Conservation (phyloP, 73 alveolate species). For the Paramecium sonneborni region DNA sequence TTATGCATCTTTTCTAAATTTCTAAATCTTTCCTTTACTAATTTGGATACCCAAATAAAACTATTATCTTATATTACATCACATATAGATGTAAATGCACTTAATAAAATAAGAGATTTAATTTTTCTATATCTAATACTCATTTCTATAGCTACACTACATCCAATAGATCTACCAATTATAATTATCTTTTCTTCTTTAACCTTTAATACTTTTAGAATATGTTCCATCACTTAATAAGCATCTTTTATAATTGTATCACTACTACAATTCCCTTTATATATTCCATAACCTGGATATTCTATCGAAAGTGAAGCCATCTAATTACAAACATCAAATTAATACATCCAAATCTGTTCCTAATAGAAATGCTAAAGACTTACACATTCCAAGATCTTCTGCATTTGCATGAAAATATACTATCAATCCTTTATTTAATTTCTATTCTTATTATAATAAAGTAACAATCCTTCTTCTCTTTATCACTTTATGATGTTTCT, state of each 20-base stretch:
- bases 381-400: conserved; percentile 45
- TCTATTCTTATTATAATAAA: not conserved
- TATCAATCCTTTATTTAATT: not conserved
- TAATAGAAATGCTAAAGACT: not conserved
- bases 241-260: conserved; percentile 77
- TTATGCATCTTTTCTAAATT: conserved; percentile 81
- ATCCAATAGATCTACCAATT: conserved; percentile 92
- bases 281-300: conserved; percentile 80
- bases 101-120: not conserved
- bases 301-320: not conserved
- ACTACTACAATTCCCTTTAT: conserved; percentile 70
- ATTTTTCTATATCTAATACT: not conserved
- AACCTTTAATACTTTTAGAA: conserved; percentile 71
- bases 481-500: not conserved
- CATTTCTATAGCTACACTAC: conserved; percentile 81
- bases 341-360: conserved; percentile 52
- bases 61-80: not conserved
- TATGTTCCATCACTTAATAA: conserved; percentile 72
- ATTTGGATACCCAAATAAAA: not conserved
- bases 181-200: conserved; percentile 77
- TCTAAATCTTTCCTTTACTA: too few species aligned
- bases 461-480: not conserved
- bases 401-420: conserved; percentile 64
- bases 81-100: conserved; percentile 25
- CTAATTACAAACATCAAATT: too few species aligned